phyloP scores from a whole-genome alignment of 2,329 filamentous ascomycete species.

The Claviceps sp. region DNA sequence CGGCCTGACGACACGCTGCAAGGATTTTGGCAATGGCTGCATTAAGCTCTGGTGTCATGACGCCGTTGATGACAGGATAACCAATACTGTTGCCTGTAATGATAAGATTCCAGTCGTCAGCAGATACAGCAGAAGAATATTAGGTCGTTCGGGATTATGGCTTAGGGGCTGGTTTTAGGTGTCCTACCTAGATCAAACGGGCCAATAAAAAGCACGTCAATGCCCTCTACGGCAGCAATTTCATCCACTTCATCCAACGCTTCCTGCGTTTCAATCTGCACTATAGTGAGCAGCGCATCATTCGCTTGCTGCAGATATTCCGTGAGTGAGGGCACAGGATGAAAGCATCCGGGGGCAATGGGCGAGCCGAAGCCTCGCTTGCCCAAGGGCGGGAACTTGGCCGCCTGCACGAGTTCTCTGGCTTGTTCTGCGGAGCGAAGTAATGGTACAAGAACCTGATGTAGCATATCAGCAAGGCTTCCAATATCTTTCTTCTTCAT shows the following conservation, averaged over 20 bases:
- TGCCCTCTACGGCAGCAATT: slow-evolving; percentile 44
- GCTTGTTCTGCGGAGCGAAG: slow-evolving; percentile 31
- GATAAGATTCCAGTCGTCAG: neutral
- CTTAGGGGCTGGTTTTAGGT: neutral
- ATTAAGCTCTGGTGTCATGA: slow-evolving; percentile 44
- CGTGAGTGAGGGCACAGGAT: slow-evolving; percentile 28
- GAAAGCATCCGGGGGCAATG: slow-evolving; percentile 29
- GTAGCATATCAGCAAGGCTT: slow-evolving; percentile 6
- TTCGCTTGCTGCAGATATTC: slow-evolving; percentile 38
- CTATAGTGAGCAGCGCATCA: slow-evolving; percentile 43
- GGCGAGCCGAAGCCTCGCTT: slow-evolving; percentile 36
- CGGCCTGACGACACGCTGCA: slow-evolving; percentile 42
- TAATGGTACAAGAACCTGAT: slow-evolving; percentile 32
- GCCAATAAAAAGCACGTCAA: slow-evolving; percentile 52
- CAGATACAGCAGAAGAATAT: neutral
- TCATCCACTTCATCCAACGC: slow-evolving; percentile 46
- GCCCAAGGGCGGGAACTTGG: slow-evolving; percentile 38
- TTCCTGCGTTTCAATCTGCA: slow-evolving; percentile 55
- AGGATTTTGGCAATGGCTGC: slow-evolving; percentile 45
- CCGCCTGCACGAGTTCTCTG: slow-evolving; percentile 28
- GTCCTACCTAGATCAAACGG: slow-evolving; percentile 47
- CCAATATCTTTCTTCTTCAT: neutral
- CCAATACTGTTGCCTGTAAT: slow-evolving; percentile 44
- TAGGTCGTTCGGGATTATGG: neutral
- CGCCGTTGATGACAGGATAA: slow-evolving; percentile 45